Percentiles rank a stretch among this genome's conserved stretches.
Evolutionary conservation across 148 eudicot species (phyloP).

Genomic region (Rhododendron williamsianum): DNA sequence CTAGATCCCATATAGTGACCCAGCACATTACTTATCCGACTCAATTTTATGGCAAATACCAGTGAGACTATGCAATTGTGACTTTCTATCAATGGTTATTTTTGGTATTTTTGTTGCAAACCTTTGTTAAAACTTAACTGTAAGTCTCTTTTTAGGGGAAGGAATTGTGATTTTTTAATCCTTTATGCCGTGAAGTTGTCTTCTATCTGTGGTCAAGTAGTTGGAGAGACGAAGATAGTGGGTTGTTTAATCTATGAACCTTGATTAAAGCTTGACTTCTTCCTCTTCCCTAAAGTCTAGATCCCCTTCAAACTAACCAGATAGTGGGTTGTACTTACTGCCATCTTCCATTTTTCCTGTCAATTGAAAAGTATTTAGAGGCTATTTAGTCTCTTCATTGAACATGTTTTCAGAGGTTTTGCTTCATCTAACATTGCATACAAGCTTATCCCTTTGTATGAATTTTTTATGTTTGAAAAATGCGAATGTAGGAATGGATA

Average conservation of each 20-base stretch:
- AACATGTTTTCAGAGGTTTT: neutral
- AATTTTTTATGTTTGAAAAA: neutral
- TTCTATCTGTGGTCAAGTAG: neutral
- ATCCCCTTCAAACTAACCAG: neutral
- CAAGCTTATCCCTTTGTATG: neutral
- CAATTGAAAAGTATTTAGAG: neutral
- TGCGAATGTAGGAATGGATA: neutral
- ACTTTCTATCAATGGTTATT: neutral
- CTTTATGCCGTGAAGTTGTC: neutral
- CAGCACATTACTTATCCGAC: neutral
- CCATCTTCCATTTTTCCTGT: neutral
- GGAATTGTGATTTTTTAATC: neutral
- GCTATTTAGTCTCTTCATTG: neutral
- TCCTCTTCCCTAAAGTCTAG: neutral
- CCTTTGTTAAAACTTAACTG: neutral
- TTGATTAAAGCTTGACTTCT: neutral
- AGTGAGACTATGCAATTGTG: neutral
- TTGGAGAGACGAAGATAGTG: neutral
- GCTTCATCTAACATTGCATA: neutral
- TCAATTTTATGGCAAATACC: neutral
- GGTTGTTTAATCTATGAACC: neutral
- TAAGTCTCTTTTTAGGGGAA: neutral
- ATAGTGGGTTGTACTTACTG: neutral
- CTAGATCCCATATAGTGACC: neutral
- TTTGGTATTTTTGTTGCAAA: neutral